These are phyloP conservation scores for Caryopteris hybrid DNA, from an alignment of 305 asterid species.

Conservation along the genomic window DNA sequence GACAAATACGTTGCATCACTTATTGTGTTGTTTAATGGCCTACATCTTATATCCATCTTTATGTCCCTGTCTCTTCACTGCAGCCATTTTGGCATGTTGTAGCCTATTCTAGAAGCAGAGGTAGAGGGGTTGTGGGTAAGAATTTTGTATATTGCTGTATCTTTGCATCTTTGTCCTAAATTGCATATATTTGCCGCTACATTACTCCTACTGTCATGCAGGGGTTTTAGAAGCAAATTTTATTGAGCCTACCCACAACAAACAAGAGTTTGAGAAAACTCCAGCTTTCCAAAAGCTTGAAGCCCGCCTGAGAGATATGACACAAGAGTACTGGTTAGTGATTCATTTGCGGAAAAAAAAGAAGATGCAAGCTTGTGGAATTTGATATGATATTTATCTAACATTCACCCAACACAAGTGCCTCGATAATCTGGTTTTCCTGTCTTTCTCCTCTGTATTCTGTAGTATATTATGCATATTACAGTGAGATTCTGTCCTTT, in stretches of 20 bases:
- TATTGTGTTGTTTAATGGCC: conserved; percentile 2
- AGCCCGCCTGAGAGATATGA: conserved; percentile 57
- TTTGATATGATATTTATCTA: not conserved
- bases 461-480: not conserved
- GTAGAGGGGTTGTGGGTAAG: conserved; percentile 98
- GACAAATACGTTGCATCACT: conserved; percentile 9
- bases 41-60: conserved; percentile 11
- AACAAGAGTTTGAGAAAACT: conserved; percentile 71
- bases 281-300: conserved; percentile 62
- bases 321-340: conserved; percentile 58
- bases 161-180: conserved; percentile 15
- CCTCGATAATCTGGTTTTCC: not conserved
- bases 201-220: conserved; percentile 20
- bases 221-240: conserved; percentile 69
- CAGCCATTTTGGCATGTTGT: conserved; percentile 97
- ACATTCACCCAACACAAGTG: not conserved
- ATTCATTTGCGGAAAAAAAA: conserved; percentile 8
- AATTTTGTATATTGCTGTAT: conserved; percentile 22
- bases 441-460: not conserved
- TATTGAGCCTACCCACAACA: conserved; percentile 60
- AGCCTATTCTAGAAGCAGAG: conserved; percentile 46
- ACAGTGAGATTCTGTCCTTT: not conserved
- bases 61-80: conserved; percentile 24
- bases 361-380: not conserved
- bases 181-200: conserved; percentile 5